Evolutionary conservation across 2,329 filamentous ascomycete genomes (phyloP).

Genomic region (Sporothrix sp.): DNA sequence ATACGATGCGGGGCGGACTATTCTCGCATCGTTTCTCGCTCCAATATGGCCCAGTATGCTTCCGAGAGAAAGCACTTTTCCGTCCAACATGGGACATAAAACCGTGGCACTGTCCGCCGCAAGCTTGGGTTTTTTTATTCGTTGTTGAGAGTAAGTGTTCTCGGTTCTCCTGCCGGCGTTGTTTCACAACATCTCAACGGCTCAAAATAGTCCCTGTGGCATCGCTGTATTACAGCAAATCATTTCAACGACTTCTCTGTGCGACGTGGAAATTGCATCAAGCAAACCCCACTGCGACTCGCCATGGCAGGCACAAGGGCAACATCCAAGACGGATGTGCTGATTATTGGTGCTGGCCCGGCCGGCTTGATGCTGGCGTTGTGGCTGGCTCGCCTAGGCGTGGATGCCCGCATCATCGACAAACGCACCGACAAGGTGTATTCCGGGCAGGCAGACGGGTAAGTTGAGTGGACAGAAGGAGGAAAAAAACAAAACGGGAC

Average conservation of each 20-base stretch:
- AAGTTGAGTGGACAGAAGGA: background rate
- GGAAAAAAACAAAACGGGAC: background rate
- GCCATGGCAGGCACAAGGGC: background rate
- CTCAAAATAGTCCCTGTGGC: background rate
- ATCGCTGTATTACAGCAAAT: no score
- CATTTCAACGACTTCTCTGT: background rate
- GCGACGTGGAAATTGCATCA: background rate
- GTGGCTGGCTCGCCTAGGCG: conserved; percentile 33
- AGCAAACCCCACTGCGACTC: background rate
- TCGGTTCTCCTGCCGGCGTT: background rate
- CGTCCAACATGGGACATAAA: background rate
- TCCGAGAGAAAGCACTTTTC: background rate
- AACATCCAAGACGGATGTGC: conserved; percentile 16
- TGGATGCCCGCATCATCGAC: conserved; percentile 36
- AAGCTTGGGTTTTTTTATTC: background rate
- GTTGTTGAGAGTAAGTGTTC: background rate
- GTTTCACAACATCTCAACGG: background rate
- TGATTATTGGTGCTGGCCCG: conserved; percentile 23
- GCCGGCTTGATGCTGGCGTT: conserved; percentile 33
- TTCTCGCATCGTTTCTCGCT: background rate
- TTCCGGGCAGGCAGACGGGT: conserved; percentile 36
- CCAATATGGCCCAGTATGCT: no score
- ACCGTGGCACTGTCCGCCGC: background rate
- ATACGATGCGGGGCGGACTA: background rate
- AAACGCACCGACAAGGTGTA: conserved; percentile 31